Base-by-base conservation (phyloP, 2,329 filamentous ascomycete genomes). In the Colletotrichum magnum region DNA sequence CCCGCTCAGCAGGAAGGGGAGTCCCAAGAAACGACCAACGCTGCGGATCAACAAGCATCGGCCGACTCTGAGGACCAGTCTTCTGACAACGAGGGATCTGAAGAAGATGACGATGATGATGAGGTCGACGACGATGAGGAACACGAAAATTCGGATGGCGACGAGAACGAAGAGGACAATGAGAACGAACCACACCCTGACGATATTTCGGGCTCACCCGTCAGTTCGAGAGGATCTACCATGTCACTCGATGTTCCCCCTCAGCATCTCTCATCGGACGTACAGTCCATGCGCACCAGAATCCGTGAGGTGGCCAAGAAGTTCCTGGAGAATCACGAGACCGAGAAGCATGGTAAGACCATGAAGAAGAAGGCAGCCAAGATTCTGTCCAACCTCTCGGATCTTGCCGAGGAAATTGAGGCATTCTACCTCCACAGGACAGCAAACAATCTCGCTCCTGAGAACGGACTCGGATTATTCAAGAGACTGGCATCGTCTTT, bases 261-360 rank as follows among this genome's bases (percentile, higher is more conserved):
- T 7, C 82, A 84, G 32, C 82, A 84, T 15, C 80, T 84, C 48
- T 74, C 83, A 15, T 82, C 84, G 10, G 85, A 87, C 77, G 74
- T 80, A 63, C 85, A 82, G 72, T 89, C 90, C 43, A 87, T 93
- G 77, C 89, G 93, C 72, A 88, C 93, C 61, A 86, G 92, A 68
- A 96, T 97, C 73, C 89, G 91, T 16, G 83, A 90, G 39, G 88
- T 92, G 68, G 95, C 96, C 0, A 93, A 93, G 79, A 92, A 89
- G 63, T 98, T 99, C 77, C 82, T 98, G 43, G 92, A 95, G 67
- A 86, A 88, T 0, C 94, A 98, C 73, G 94, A 98, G 78, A 90
- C 89, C 4, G 91, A 94, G 71, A 89, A 92, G 70, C 87, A 88
- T 71, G 90, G 91, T 18, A 91, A 90, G 75, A 85, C 85, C 7